Base-by-base conservation (phyloP, 169 alveolate species). In the Amoebophrya sp. region DNA sequence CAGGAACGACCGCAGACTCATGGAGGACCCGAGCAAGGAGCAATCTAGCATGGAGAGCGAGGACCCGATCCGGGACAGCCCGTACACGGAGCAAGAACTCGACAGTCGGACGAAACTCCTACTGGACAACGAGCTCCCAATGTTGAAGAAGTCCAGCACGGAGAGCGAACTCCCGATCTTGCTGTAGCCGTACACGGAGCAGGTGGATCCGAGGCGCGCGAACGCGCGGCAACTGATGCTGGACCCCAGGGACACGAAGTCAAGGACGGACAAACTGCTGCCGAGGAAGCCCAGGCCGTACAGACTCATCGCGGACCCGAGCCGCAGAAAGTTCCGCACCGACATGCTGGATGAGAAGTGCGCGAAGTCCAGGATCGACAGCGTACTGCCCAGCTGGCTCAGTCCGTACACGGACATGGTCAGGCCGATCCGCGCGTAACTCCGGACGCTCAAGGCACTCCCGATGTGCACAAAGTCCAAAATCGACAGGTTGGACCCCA, bases 241-340 rank as follows among this genome's bases (percentile, higher is more conserved):
- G 35, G 54, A 35, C 3, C 90, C 90, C 12, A 88, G 32, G 25
- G 53, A 35, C 32, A 88, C 40, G 90, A 88, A 88, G 29, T 90
- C 93, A 29, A 90, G 88, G 90, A 93, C 94, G 92, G 93, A 90
- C 83, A 93, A 77, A 91, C 92, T 77, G 94, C 93, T 88, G 90
- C 93, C 93, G 93, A 93, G 89, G 91, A 89, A 14, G 40, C 53
- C 40, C n/a, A 33, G 32, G 10, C 90, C 90, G 29, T 33, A 88
- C 40, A 32, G n/a, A 1, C 53, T 33, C 53, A 38, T 32, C n/a
- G 90, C 47, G 35, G 54, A 23, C 29, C 90, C 90, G 54, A 88
- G 47, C 47, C 40, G 40, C 32, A 29, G 40, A 18, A 40, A 14
- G 47, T 40, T 38, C 2, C 35, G 14, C 53, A 32, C 90, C 7